These are phyloP conservation scores for Monosporozyma servazzii DNA, from an alignment of 805 yeast genomes.

Conservation along the genomic window DNA sequence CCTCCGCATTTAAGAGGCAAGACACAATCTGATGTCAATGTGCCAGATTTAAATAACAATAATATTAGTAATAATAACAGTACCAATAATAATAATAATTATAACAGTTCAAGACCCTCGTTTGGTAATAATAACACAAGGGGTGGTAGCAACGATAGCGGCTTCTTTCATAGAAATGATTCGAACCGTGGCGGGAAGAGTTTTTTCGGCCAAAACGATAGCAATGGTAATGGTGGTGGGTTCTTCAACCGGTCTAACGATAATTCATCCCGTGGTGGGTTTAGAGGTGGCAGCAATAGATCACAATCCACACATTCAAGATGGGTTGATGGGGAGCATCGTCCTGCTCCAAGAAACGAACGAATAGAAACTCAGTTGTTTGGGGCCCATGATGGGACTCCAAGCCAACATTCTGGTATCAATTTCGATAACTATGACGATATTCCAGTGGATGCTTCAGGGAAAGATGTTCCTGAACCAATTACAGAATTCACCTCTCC, in stretches of 20 bases:
- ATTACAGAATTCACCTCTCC: conserved; percentile 77
- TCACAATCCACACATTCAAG: conserved; percentile 13
- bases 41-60: not conserved
- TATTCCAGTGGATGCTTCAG: conserved; percentile 94
- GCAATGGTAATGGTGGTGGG: conserved; percentile 2
- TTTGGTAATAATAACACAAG: conserved; percentile 8
- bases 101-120: not conserved
- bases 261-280: not conserved
- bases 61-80: not conserved
- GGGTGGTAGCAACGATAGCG: conserved; percentile 24
- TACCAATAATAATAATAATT: not conserved
- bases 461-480: conserved; percentile 89
- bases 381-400: conserved; percentile 59
- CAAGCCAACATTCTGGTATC: conserved; percentile 77
- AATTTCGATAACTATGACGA: conserved; percentile 97
- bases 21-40: not conserved
- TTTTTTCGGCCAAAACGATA: not conserved
- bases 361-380: conserved; percentile 68
- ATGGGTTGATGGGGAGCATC: conserved; percentile 79
- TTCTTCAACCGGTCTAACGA: not conserved
- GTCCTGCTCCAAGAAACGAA: conserved; percentile 65
- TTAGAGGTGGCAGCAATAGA: conserved; percentile 36
- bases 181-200: not conserved
- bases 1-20: conserved; percentile 39
- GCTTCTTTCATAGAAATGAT: conserved; percentile 19